Percentiles rank a stretch among this genome's conserved stretches.
These are phyloP conservation scores for Sclerotinia glacialis DNA, from an alignment of 2,329 filamentous ascomycete species.

Conservation along the genomic window DNA sequence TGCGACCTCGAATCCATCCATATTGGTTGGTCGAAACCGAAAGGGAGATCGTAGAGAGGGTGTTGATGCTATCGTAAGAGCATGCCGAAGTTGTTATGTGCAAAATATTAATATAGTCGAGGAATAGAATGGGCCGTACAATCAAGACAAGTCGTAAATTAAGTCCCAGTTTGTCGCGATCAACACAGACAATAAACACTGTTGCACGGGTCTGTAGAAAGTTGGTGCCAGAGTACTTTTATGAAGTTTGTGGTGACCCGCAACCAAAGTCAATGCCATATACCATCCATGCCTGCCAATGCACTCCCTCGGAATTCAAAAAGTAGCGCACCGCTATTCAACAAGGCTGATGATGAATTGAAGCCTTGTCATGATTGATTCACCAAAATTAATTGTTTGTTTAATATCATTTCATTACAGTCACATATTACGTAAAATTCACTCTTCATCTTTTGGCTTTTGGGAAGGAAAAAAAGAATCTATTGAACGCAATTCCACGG, in stretches of 20 bases:
- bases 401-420: not conserved
- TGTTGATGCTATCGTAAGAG: slow-evolving; percentile 32
- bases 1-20: slow-evolving; percentile 63
- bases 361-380: not conserved
- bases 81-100: slow-evolving; percentile 29
- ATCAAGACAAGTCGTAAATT: slow-evolving; percentile 3
- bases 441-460: not conserved
- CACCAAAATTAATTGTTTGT: not conserved
- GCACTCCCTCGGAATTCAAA: not conserved
- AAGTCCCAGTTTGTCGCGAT: slow-evolving; percentile 17
- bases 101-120: slow-evolving; percentile 18
- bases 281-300: too few relatives aligned
- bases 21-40: slow-evolving; percentile 27
- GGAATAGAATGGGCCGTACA: not conserved
- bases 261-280: slow-evolving; percentile 1
- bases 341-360: slow-evolving; percentile 6
- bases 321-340: slow-evolving; percentile 7
- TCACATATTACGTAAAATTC: not conserved
- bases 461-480: too few relatives aligned
- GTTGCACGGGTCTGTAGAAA: slow-evolving; percentile 15
- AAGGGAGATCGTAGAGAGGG: slow-evolving; percentile 10
- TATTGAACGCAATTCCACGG: not conserved
- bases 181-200: slow-evolving; percentile 22
- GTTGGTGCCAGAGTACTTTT: not conserved
- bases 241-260: slow-evolving; percentile 19